Evolutionary conservation across 2,329 filamentous ascomycete genomes (phyloP), one percentile per base, ranked within the genome.

Genomic region (Botrytis deweyae): DNA sequence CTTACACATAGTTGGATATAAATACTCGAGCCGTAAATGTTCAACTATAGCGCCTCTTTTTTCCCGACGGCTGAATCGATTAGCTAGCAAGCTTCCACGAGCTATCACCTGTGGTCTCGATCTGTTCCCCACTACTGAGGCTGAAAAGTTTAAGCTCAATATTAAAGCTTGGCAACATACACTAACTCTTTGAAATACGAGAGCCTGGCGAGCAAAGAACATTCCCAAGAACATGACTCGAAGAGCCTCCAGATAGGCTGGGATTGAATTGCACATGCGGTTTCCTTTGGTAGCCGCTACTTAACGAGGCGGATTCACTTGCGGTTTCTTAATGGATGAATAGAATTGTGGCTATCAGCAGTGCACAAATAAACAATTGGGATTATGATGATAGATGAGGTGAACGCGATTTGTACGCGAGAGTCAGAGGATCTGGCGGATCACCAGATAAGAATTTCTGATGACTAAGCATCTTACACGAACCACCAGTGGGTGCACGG

Each of bases 91-190:
- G 38, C 25, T 64, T n/a, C 62, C 38, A 42, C 25, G 38, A 18
- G 40, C n/a, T 64, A 20, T n/a, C 6, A 16, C 8, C 36, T 63
- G 22, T 63, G 38, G 36, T 63, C 61, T 63, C 6, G 38, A 20
- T 29, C 40, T 10, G 22, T 42, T 40, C 25, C 8, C 6, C 38
- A 64, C 25, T 64, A 12, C 5, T 64, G 62, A 44, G 62, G 62
- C 25, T 64, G 62, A 64, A 64, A 3, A 64, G 16, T 29, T 63
- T 64, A 64, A 64, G 62, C 62, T 64, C 40, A 29, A n/a, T 44
- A 6, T 44, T 29, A 64, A 64, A n/a, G 20, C 25, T 64, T 64
- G 62, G 62, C 38, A 42, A 20, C 9, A 44, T 44, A 64, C 8
- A 20, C 40, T 42, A 44, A n/a, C 42, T 29, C 38, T n/a, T 5